Evolutionary conservation across 495 filamentous ascomycete genomes (phyloP).

Genomic region (Lepidopterella palustris): DNA sequence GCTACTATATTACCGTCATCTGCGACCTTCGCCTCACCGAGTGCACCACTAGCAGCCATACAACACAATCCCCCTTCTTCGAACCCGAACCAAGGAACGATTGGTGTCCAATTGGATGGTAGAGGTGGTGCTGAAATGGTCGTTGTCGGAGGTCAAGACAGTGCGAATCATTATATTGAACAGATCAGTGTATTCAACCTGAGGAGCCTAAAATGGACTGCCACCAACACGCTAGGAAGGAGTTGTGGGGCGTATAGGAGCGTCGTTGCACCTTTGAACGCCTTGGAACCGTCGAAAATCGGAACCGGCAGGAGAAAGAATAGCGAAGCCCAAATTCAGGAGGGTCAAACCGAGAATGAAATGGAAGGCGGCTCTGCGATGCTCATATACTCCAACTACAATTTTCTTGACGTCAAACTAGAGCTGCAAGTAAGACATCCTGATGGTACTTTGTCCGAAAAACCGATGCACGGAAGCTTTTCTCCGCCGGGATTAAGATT

Average conservation of each 20-base stretch:
- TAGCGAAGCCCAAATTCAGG: constrained; percentile 28
- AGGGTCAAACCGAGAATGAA: constrained; percentile 18
- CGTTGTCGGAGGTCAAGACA: constrained; percentile 92
- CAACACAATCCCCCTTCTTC: constrained; percentile 77
- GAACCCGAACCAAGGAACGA: constrained; percentile 73
- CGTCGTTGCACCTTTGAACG: constrained; percentile 78
- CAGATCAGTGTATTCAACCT: constrained; percentile 98
- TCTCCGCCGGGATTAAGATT: constrained; percentile 90
- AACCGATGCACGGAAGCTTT: constrained; percentile 76
- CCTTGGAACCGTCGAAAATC: constrained; percentile 62
- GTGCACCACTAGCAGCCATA: constrained; percentile 74
- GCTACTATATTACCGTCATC: constrained; percentile 87
- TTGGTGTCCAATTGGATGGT: constrained; percentile 83
- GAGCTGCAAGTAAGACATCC: constrained; percentile 82
- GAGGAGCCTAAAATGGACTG: constrained; percentile 91
- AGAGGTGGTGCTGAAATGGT: constrained; percentile 94
- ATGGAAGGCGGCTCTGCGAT: constrained; percentile 67
- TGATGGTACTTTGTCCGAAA: constrained; percentile 80
- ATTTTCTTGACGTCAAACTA: constrained; percentile 93
- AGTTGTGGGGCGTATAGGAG: constrained; percentile 95
- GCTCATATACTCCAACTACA: constrained; percentile 99
- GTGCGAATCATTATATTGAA: constrained; percentile 96
- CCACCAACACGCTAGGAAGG: constrained; percentile 72
- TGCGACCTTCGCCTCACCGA: constrained; percentile 74
- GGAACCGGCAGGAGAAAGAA: constrained; percentile 47